A percentile compares a stretch with the other conserved stretches of the same genome.
These are phyloP conservation scores for Micromonas commoda DNA, from an alignment of 139 green algal genomes.

Conservation along the genomic window DNA sequence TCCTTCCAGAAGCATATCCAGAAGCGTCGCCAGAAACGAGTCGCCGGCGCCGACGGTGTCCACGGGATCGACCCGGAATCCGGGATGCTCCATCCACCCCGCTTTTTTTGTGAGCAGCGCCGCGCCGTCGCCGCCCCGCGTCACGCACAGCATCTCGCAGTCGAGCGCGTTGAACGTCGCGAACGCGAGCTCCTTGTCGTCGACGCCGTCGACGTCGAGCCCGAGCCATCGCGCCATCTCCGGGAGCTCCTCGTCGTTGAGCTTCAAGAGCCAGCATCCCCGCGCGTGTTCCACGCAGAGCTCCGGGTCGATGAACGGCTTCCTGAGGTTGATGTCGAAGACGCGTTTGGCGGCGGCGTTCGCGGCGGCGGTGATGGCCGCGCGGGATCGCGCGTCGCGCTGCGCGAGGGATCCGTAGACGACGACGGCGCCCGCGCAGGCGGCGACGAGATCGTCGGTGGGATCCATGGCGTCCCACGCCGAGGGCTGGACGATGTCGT, in stretches of 20 bases:
- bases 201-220: neutral
- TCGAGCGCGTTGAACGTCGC: neutral
- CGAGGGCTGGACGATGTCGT: slow-evolving; percentile 2
- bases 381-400: neutral
- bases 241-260: slow-evolving; percentile 9
- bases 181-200: neutral
- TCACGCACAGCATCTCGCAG: neutral
- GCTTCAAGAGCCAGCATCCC: neutral
- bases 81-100: neutral
- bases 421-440: neutral
- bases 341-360: neutral
- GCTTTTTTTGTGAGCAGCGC: neutral
- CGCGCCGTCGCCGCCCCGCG: slow-evolving; percentile 2
- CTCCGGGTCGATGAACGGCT: slow-evolving; percentile 2
- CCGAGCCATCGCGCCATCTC: neutral
- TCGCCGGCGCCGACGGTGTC: slow-evolving; percentile 1
- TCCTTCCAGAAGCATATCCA: neutral
- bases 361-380: neutral
- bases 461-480: neutral
- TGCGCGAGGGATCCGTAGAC: neutral
- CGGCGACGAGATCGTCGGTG: neutral
- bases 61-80: neutral
- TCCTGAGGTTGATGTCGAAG: slow-evolving; percentile 4
- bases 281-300: neutral
- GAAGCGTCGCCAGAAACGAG: neutral